Evolutionary conservation across 768 basidiomycete species (phyloP).

Genomic region (Dentipellis sp.): DNA sequence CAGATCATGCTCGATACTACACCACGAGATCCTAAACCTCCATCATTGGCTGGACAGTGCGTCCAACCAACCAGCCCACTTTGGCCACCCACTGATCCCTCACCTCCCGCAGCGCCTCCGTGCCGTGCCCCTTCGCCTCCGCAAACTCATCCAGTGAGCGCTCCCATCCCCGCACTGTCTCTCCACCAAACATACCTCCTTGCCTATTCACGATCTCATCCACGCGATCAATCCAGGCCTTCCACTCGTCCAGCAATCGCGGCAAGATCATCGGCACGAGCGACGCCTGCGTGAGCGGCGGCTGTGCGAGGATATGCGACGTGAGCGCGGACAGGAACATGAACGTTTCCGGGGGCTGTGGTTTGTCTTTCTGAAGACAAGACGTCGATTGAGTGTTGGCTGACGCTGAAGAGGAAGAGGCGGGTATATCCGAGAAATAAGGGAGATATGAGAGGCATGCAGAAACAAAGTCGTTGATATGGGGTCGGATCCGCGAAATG

Average conservation of each 20-base stretch:
- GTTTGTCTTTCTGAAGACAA: slow-evolving; percentile 50
- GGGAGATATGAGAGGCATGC: slow-evolving; percentile 76
- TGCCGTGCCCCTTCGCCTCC: slow-evolving; percentile 36
- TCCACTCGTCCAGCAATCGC: slow-evolving; percentile 68
- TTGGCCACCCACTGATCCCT: slow-evolving; percentile 62
- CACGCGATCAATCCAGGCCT: slow-evolving; percentile 62
- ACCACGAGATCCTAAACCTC: slow-evolving; percentile 18
- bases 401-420: slow-evolving; percentile 16
- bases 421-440: slow-evolving; percentile 62
- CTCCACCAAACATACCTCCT: slow-evolving; percentile 73
- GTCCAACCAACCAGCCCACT: slow-evolving; percentile 73
- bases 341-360: slow-evolving; percentile 69
- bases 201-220: slow-evolving; percentile 62
- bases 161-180: slow-evolving; percentile 63
- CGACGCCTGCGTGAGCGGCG: slow-evolving; percentile 51
- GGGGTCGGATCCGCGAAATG: slow-evolving; percentile 61
- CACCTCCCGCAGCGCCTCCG: slow-evolving; percentile 33
- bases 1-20: background rate
- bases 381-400: slow-evolving; percentile 23
- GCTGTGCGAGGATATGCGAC: slow-evolving; percentile 58
- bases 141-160: slow-evolving; percentile 59
- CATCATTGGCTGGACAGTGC: slow-evolving; percentile 23
- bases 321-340: slow-evolving; percentile 60
- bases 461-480: slow-evolving; percentile 69
- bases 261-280: slow-evolving; percentile 51